These are phyloP conservation scores for Alisma plantagoaquatica DNA, from an alignment of 106 monocot genomes.

Conservation along the genomic window DNA sequence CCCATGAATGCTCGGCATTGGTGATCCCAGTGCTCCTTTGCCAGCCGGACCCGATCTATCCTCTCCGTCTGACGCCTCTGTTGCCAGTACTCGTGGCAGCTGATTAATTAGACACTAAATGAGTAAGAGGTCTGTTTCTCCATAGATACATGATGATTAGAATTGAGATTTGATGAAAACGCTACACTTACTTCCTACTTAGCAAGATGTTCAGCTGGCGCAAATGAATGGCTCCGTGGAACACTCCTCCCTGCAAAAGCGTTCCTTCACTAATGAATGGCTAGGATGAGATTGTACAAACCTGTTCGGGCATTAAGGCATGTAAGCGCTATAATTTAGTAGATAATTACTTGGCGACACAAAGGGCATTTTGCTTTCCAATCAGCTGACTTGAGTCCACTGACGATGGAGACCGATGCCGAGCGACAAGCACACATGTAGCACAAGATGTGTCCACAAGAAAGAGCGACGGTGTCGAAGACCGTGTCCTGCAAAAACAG, in stretches of 20 bases:
- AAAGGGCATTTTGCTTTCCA: conserved; percentile 58
- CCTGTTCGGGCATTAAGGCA: no score
- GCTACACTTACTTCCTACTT: conserved; percentile 25
- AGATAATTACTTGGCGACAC: conserved; percentile 44
- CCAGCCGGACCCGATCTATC: conserved; percentile 40
- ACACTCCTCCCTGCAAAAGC: conserved; percentile 42
- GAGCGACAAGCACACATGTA: conserved; percentile 67
- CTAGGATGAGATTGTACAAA: background rate
- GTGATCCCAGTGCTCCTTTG: conserved; percentile 56
- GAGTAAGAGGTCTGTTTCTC: background rate
- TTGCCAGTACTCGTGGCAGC: conserved; percentile 74
- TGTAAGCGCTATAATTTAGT: background rate
- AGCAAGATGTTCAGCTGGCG: conserved; percentile 64
- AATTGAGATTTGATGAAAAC: background rate
- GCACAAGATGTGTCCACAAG: conserved; percentile 82
- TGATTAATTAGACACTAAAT: conserved; percentile 4
- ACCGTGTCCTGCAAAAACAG: conserved; percentile 52
- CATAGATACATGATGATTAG: background rate
- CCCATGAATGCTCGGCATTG: conserved; percentile 35
- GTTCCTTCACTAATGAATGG: background rate
- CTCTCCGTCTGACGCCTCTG: conserved; percentile 38
- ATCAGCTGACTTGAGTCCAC: conserved; percentile 51
- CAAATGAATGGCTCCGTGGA: conserved; percentile 31
- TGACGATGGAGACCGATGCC: conserved; percentile 51
- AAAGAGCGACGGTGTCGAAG: conserved; percentile 62